phyloP scores from a whole-genome alignment of 805 yeast genomes.

The Candida caryicola region DNA sequence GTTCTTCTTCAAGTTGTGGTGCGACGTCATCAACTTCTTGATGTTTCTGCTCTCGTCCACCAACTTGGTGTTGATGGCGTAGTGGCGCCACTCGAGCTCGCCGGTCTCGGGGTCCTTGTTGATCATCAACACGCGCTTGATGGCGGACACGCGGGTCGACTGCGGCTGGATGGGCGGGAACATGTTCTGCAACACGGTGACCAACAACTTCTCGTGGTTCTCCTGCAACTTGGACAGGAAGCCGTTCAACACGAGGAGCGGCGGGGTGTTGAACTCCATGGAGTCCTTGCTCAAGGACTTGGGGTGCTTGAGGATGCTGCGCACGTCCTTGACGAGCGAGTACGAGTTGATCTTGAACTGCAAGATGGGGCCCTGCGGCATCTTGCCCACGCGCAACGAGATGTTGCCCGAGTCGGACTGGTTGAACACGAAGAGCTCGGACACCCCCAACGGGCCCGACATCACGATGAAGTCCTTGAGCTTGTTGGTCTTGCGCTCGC shows the following conservation, averaged over 20 bases:
- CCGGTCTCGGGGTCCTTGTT: slow-evolving; percentile 71
- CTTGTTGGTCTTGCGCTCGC: slow-evolving; percentile 83
- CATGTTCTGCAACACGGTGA: slow-evolving; percentile 91
- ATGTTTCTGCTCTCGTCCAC: slow-evolving; percentile 76
- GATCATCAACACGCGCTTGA: slow-evolving; percentile 81
- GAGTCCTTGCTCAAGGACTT: slow-evolving; percentile 68
- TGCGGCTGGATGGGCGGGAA: slow-evolving; percentile 94
- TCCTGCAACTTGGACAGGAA: slow-evolving; percentile 62
- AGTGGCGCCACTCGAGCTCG: slow-evolving; percentile 82
- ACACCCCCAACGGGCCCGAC: slow-evolving; percentile 95
- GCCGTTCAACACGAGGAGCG: slow-evolving; percentile 90
- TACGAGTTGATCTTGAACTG: slow-evolving; percentile 77
- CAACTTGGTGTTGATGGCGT: slow-evolving; percentile 78
- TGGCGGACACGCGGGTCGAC: slow-evolving; percentile 64
- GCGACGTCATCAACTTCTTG: slow-evolving; percentile 64
- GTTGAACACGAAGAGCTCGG: slow-evolving; percentile 83
- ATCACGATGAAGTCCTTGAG: slow-evolving; percentile 93
- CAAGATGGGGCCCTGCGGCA: slow-evolving; percentile 93
- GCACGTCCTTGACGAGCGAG: slow-evolving; percentile 79
- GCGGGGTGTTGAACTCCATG: slow-evolving; percentile 70
- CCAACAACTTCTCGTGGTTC: slow-evolving; percentile 73
- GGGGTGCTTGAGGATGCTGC: slow-evolving; percentile 67
- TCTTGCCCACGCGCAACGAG: slow-evolving; percentile 75
- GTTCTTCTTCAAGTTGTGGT: slow-evolving; percentile 55
- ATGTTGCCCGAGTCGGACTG: slow-evolving; percentile 78